Base-by-base conservation (phyloP, 208 protist genomes). In the Histomonas meleagridis region DNA sequence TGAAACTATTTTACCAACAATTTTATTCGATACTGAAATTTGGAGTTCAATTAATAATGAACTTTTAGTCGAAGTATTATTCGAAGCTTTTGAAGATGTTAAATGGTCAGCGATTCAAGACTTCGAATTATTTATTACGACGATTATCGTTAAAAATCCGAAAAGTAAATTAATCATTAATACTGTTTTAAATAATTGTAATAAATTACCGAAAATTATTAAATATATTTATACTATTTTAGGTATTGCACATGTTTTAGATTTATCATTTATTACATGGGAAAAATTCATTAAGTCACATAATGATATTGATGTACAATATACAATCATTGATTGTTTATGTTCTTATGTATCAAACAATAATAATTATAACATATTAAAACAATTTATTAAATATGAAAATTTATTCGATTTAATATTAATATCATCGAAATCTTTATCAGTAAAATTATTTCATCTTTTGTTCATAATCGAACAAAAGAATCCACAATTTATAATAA, bases 41-140 rank as follows among this genome's bases (percentile, higher is more conserved):
- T 86, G 76, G 76, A 46, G 55, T 38, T 86, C n/a, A 38, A 46
- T 86, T 38, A 46, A 86, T 21, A 86, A 86, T 48, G 76, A 86
- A 38, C 23, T 55, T 55, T 28, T 86, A 0, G 46, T 86, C 38
- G 76, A 43, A 26, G 32, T 43, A 38, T 86, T 86, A 16, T 86
- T 86, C 26, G 60, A 65, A 65, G 28, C 28, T 51, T 86, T 86
- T n/a, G n/a, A 55, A 51, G 32, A 86, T 38, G 55, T 55, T 18
- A 35, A 51, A n/a, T 86, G 23, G 23, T 55, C 76, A 51, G 10
- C 18, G 7, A 86, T 86, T 32, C 40, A 51, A 55, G 76, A n/a
- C 0, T 55, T 86, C 16, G 76, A 86, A 53, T 48, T 38, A n/a
- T 86, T 86, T 48, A 10, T 86, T 0, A 46, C 76, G 28, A 86